Conservation (phyloP, 2,329 filamentous ascomycete genomes). For the Coleophoma crateriformis region DNA sequence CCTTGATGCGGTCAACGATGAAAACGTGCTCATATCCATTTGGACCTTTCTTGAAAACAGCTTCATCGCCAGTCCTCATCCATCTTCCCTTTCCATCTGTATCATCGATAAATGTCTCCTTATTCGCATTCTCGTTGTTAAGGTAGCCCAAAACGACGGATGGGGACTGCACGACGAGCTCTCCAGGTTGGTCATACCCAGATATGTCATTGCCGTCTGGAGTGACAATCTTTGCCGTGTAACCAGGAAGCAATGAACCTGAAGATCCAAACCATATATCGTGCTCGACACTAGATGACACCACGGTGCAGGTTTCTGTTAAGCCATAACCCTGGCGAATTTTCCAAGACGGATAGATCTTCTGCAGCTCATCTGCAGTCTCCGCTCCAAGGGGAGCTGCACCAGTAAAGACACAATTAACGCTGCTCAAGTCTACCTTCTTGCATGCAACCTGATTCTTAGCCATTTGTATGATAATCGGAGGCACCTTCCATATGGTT, state of each 20-base stretch:
- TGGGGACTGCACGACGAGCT: conserved; percentile 73
- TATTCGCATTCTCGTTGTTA: conserved; percentile 77
- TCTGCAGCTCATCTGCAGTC: conserved; percentile 58
- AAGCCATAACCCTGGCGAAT: conserved; percentile 69
- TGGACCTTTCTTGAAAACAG: conserved; percentile 57
- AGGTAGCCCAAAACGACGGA: conserved; percentile 78
- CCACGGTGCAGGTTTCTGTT: conserved; percentile 72
- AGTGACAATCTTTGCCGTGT: conserved; percentile 61
- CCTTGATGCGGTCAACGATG: conserved; percentile 77
- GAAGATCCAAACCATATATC: conserved; percentile 70
- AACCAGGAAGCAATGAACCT: conserved; percentile 62
- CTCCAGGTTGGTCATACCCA: conserved; percentile 68
- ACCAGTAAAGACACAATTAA: conserved; percentile 63
- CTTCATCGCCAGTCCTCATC: conserved; percentile 84
- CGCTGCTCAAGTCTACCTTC: conserved; percentile 67
- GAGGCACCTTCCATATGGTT: conserved; percentile 54
- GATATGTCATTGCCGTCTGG: conserved; percentile 66
- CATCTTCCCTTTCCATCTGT: conserved; percentile 62
- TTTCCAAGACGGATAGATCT: conserved; percentile 56
- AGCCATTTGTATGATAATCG: conserved; percentile 73
- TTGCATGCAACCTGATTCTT: conserved; percentile 55
- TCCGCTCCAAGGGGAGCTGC: conserved; percentile 75
- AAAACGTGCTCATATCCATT: conserved; percentile 74
- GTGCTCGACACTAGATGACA: conserved; percentile 50
- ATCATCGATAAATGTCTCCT: conserved; percentile 67